These are phyloP conservation scores for Aechmea fasciata DNA, from an alignment of 176 grass and related monocot genomes.

Conservation along the genomic window DNA sequence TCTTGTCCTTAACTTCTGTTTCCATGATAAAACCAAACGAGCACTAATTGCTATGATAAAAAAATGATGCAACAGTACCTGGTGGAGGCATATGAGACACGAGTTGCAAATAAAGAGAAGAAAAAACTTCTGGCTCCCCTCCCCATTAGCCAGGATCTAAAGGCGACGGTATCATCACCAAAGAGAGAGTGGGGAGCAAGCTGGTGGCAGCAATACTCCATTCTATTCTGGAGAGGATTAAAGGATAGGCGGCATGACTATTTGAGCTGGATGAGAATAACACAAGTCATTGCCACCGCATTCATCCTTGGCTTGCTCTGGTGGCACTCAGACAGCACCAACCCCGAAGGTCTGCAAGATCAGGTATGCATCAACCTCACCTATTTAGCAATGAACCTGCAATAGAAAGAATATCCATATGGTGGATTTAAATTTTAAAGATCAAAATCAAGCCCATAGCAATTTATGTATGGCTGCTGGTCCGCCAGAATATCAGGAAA, in stretches of 20 bases:
- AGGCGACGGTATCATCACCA: constrained; percentile 40
- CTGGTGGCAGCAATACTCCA: constrained; percentile 81
- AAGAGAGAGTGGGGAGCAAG: constrained; percentile 83
- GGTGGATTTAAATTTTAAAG: too few relatives aligned
- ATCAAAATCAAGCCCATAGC: neutral
- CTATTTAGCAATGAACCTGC: neutral
- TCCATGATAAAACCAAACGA: neutral
- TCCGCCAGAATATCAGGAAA: neutral
- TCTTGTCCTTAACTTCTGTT: too few relatives aligned
- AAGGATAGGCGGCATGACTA: constrained; percentile 93
- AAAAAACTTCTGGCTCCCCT: constrained; percentile 46
- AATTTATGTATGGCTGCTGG: too few relatives aligned
- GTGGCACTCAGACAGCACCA: constrained; percentile 60
- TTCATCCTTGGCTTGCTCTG: constrained; percentile 88
- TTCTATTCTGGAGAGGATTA: constrained; percentile 85
- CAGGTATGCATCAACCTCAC: constrained; percentile 38
- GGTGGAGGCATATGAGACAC: constrained; percentile 75
- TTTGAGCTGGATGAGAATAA: constrained; percentile 98
- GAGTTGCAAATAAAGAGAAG: constrained; percentile 69
- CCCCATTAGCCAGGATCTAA: constrained; percentile 57
- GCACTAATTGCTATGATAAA: constrained; percentile 8
- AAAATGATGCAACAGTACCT: constrained; percentile 50
- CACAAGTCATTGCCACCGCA: constrained; percentile 80
- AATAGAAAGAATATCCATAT: neutral
- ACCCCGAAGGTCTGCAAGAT: constrained; percentile 62